Conservation (phyloP, 192 early-diverging fungal species). For the Diversispora epigaea region DNA sequence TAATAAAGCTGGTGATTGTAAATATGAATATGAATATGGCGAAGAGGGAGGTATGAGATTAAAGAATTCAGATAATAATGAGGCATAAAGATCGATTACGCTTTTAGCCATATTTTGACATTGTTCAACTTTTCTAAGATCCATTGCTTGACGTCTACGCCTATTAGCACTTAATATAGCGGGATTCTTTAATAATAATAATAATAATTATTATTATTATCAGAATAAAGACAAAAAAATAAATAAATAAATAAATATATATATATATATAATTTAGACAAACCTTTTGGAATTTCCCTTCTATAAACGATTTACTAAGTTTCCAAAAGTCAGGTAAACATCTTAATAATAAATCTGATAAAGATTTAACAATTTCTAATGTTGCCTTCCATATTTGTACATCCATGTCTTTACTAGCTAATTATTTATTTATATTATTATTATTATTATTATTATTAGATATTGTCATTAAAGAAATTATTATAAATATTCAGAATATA, state of each 20-base stretch:
- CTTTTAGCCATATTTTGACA: conserved; percentile 66
- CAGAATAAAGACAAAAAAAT: too few species aligned
- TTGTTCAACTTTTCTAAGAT: conserved; percentile 62
- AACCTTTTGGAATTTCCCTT: conserved; percentile 73
- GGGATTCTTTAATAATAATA: not conserved
- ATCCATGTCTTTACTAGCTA: conserved; percentile 59
- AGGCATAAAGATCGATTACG: conserved; percentile 61
- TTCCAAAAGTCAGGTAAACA: conserved; percentile 93
- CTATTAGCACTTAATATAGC: conserved; percentile 35
- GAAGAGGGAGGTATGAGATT: not conserved
- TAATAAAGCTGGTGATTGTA: not conserved
- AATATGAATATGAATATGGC: not conserved
- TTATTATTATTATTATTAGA: conserved; percentile 39
- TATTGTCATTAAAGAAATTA: conserved; percentile 17
- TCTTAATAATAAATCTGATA: conserved; percentile 73
- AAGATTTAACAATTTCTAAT: conserved; percentile 63
- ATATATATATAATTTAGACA: not conserved
- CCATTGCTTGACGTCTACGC: conserved; percentile 46
- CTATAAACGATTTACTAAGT: conserved; percentile 81
- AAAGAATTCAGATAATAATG: conserved; percentile 58
- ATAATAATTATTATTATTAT: not conserved
- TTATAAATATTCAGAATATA: too few species aligned
- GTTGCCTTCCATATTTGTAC: conserved; percentile 74
- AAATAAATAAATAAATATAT: not conserved
- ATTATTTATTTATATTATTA: conserved; percentile 38